Conservation (phyloP, 2,329 filamentous ascomycete species). For the Ceratocystis diversiconidia region DNA sequence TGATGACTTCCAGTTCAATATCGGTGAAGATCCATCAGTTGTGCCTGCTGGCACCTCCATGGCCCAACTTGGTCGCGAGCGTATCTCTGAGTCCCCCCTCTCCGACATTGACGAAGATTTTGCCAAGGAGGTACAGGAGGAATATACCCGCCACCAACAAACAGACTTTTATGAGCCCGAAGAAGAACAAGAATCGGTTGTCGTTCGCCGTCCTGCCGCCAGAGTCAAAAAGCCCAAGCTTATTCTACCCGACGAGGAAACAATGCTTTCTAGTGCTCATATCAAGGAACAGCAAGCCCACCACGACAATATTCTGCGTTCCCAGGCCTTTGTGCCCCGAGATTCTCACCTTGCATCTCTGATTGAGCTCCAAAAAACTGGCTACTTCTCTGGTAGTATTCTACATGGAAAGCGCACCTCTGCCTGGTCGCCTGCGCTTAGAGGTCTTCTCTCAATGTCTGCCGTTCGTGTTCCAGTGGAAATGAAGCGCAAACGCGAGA, state of each 20-base stretch:
- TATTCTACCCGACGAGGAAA: conserved; percentile 67
- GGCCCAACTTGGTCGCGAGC: conserved; percentile 36
- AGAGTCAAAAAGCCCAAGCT: conserved; percentile 64
- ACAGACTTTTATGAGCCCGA: conserved; percentile 48
- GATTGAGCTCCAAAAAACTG: conserved; percentile 82
- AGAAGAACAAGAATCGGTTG: conserved; percentile 42
- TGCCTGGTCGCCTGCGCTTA: conserved; percentile 82
- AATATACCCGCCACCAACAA: conserved; percentile 37
- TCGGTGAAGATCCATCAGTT: conserved; percentile 42
- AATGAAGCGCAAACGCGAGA: conserved; percentile 87
- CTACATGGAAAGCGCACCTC: conserved; percentile 66
- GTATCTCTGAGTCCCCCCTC: conserved; percentile 56
- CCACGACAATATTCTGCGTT: conserved; percentile 71
- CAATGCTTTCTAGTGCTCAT: conserved; percentile 58
- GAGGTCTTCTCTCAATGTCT: conserved; percentile 81
- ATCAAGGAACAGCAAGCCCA: conserved; percentile 81
- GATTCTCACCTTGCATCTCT: conserved; percentile 77
- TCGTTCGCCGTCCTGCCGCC: conserved; percentile 55
- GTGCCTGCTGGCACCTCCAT: conserved; percentile 33
- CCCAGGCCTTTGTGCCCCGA: conserved; percentile 67
- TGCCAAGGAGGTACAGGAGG: conserved; percentile 44
- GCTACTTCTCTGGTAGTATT: conserved; percentile 76
- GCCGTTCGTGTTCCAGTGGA: conserved; percentile 62
- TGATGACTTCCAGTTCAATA: conserved; percentile 50
- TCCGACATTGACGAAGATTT: conserved; percentile 54